A percentile compares a stretch with the other conserved stretches of the same genome.
Conservation (phyloP, 345 rosid species). For the Reutealis trisperma region DNA sequence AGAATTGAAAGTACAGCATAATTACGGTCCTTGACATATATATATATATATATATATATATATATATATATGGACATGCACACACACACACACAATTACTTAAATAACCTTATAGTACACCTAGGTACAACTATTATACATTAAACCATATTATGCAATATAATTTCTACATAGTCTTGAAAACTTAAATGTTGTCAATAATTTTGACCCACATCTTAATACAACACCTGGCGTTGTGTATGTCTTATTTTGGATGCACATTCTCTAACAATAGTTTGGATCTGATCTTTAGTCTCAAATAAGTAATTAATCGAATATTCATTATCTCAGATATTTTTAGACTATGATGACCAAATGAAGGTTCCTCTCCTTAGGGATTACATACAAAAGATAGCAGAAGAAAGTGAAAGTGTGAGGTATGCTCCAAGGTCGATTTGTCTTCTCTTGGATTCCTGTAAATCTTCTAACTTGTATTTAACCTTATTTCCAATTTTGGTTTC, state of each 20-base stretch:
- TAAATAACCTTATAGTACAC: no score
- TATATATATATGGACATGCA: no score
- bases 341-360: conserved; percentile 64
- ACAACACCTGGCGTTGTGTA: neutral
- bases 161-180: no score
- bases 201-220: no score
- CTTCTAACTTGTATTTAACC: neutral
- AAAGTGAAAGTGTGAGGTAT: conserved; percentile 49
- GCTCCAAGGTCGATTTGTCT: neutral
- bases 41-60: no score
- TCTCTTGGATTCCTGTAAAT: neutral
- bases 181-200: no score
- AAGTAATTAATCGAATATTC: neutral
- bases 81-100: no score
- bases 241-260: neutral
- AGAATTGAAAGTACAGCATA: no score
- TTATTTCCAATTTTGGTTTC: neutral
- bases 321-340: conserved; percentile 49
- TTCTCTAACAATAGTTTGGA: neutral
- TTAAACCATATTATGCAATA: no score
- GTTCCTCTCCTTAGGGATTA: conserved; percentile 53
- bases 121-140: no score
- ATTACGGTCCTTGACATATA: no score
- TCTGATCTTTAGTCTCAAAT: no score
- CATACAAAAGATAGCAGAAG: conserved; percentile 40